Conservation (phyloP, 176 grass and related monocot genomes). For the Saccharum officinarum region DNA sequence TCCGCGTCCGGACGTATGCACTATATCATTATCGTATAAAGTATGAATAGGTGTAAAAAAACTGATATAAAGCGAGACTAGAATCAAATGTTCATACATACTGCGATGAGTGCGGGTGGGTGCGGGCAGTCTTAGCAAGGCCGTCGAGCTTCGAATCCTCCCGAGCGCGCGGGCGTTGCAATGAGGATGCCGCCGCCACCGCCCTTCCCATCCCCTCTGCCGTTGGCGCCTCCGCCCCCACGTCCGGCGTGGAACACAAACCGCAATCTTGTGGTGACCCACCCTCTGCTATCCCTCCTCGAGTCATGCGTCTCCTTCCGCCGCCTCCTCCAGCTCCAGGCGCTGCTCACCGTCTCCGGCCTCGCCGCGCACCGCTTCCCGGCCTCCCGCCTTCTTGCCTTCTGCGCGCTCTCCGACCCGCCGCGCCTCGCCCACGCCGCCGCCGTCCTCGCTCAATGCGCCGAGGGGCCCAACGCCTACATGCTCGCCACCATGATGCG, state of each 20-base stretch:
- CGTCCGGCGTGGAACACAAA: conserved; percentile 74
- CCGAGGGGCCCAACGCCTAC: conserved; percentile 49
- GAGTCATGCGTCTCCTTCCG: conserved; percentile 67
- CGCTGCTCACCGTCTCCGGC: conserved; percentile 58
- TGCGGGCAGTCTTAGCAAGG: no score
- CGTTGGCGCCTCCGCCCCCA: not conserved
- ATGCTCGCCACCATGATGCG: conserved; percentile 70
- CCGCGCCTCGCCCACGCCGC: conserved; percentile 45
- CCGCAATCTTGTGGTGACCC: conserved; percentile 60
- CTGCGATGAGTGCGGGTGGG: no score
- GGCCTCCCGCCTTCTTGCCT: conserved; percentile 61
- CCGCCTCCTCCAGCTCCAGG: conserved; percentile 64
- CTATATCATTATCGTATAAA: no score
- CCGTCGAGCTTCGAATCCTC: not conserved
- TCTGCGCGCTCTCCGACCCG: conserved; percentile 64
- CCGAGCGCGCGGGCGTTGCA: not conserved
- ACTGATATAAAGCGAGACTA: no score
- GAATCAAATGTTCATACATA: no score
- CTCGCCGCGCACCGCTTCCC: conserved; percentile 65
- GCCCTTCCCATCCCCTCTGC: not conserved
- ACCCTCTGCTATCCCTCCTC: conserved; percentile 67
- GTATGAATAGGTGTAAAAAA: no score
- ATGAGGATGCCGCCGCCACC: not conserved
- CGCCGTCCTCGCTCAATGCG: conserved; percentile 30
- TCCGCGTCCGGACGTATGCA: no score